These are phyloP conservation scores for Bipolaris victoriae DNA, from an alignment of 2,329 filamentous ascomycete genomes.

Conservation along the genomic window DNA sequence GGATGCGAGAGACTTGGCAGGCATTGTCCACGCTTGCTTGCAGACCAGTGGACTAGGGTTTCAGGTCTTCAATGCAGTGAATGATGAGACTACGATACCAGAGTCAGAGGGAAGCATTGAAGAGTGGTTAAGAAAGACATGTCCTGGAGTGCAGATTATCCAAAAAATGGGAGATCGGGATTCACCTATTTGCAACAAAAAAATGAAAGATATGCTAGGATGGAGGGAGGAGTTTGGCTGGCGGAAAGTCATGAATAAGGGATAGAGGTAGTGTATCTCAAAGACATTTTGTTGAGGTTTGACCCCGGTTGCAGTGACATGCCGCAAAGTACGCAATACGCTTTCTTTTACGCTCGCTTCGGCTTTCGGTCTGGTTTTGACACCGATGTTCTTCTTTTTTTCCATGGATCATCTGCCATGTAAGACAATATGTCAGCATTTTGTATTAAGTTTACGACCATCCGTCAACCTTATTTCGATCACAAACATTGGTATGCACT, in stretches of 20 bases:
- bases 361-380: too few species aligned
- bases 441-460: too few species aligned
- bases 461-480: neutral
- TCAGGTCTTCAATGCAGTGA: slow-evolving; percentile 68
- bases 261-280: neutral
- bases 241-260: slow-evolving; percentile 32
- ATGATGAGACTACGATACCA: slow-evolving; percentile 61
- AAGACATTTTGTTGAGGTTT: neutral
- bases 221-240: slow-evolving; percentile 64
- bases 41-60: slow-evolving; percentile 63
- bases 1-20: slow-evolving; percentile 65
- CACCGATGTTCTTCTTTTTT: neutral
- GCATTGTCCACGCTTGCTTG: slow-evolving; percentile 63
- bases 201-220: slow-evolving; percentile 63
- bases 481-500: neutral
- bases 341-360: neutral
- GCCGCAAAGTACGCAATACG: neutral
- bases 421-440: too few species aligned
- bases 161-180: slow-evolving; percentile 62
- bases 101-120: slow-evolving; percentile 48
- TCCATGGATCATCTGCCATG: too few species aligned
- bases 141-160: slow-evolving; percentile 57
- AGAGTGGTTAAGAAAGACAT: slow-evolving; percentile 57
- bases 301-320: too few species aligned
- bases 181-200: slow-evolving; percentile 64